Evolutionary conservation across 352 stramenopile genomes (phyloP).

Genomic region (Phytophthora podocarpi): DNA sequence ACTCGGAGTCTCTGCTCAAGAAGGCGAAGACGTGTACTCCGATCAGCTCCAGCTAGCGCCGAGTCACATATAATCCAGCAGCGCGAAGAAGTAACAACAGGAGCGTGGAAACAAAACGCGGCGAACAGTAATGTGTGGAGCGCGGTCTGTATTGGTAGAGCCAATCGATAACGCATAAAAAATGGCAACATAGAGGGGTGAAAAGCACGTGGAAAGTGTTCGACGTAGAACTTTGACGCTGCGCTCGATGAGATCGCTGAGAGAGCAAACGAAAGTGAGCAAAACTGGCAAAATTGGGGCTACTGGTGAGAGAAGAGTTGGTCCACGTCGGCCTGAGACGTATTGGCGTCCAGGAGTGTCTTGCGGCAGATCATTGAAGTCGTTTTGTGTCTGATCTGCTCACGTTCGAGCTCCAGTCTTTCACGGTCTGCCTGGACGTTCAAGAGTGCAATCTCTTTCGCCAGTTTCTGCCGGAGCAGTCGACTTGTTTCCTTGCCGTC

Average conservation of each 20-base stretch:
- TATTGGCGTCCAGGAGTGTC: conserved; percentile 34
- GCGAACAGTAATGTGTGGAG: conserved; percentile 23
- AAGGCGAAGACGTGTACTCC: conserved; percentile 75
- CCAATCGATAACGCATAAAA: conserved; percentile 42
- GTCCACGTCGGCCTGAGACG: conserved; percentile 29
- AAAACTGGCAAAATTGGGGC: conserved; percentile 3
- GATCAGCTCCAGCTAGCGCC: conserved; percentile 64
- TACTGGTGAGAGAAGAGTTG: conserved; percentile 33
- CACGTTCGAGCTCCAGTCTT: conserved; percentile 43
- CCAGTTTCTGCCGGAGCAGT: conserved; percentile 28
- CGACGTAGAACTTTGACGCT: not conserved
- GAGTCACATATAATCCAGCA: conserved; percentile 31
- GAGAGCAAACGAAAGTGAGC: conserved; percentile 2
- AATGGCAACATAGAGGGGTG: conserved; percentile 45
- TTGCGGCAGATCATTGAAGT: conserved; percentile 37
- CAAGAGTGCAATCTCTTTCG: conserved; percentile 33
- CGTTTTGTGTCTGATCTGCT: conserved; percentile 42
- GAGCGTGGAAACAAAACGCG: conserved; percentile 11
- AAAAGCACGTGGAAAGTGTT: conserved; percentile 23
- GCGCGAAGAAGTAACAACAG: conserved; percentile 26
- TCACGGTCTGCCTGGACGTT: conserved; percentile 34
- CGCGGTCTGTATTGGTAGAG: conserved; percentile 38
- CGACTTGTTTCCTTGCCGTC: conserved; percentile 15
- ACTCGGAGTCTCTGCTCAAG: conserved; percentile 70
- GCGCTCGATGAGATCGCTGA: not conserved